Base-by-base conservation (phyloP, 768 basidiomycete species). In the Auriscalpium orientale region DNA sequence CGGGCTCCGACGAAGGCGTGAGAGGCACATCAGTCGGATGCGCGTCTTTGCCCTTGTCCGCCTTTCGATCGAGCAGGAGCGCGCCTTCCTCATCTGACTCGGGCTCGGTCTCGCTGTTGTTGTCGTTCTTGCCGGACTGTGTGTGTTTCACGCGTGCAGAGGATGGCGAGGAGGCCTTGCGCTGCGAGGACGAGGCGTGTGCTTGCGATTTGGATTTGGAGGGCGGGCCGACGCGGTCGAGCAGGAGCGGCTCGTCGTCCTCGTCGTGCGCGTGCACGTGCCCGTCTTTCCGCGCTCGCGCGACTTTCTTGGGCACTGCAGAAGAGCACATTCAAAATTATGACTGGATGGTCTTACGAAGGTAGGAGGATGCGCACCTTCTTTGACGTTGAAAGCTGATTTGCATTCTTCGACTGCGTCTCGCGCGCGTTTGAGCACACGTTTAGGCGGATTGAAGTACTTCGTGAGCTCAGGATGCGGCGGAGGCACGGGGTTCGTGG, bases 381-480 rank as follows among this genome's bases (percentile, higher is more conserved):
- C 77, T 71, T 86, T 89, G 55, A 97, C 79, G 43, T 88, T 89
- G 73, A 98, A 84, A 1, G 67, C 73, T 7, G 72, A 66, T 66
- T 82, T 85, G 62, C 85, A 86, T 20, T 79, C 75, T 56, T 85
- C 80, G 20, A 87, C 72, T 0, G 83, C 73, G 1, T 73, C 69
- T 45, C 71, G 70, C 0, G 88, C 79, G 12, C 78, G 75, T 65
- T 89, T 88, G 13, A 87, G 69, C 1, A 89, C 81, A 35, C 75
- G 76, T 35, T 72, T 77, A 0, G 95, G 95, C 5, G 91, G 83
- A 11, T 91, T 74, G 62, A 97, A 85, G 70, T 89, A 98, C 65
- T 88, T 92, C 33, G 80, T 72, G 1, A 97, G 75, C 54, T 91
- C 90, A 2, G 85, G 86, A 69, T 97, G 92, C 1, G 91, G 89